These are phyloP conservation scores for Lasiodiplodia gonubiensis DNA, from an alignment of 2,329 filamentous ascomycete genomes.

Conservation along the genomic window DNA sequence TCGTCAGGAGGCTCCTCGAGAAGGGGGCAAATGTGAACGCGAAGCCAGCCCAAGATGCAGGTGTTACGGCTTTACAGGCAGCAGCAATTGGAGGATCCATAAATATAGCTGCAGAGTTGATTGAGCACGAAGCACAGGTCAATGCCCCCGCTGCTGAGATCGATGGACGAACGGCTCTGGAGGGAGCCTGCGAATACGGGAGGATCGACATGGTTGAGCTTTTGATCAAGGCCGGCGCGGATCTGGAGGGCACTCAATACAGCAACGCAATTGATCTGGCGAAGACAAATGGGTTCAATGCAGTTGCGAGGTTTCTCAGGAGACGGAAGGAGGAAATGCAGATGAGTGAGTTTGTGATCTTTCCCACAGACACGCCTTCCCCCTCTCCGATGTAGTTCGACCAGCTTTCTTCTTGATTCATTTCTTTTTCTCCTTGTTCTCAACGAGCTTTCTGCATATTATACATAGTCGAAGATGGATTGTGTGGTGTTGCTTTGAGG, in stretches of 20 bases:
- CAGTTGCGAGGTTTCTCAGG: neutral
- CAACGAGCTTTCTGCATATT: too few species aligned
- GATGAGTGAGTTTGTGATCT: too few species aligned
- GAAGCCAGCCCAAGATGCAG: conserved; percentile 6
- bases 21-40: conserved; percentile 29
- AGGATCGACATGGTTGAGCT: conserved; percentile 39
- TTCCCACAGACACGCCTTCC: too few species aligned
- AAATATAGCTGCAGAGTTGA: conserved; percentile 32
- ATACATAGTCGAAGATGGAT: too few species aligned
- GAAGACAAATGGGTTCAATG: neutral
- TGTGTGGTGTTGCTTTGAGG: too few species aligned
- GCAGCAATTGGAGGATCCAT: conserved; percentile 37
- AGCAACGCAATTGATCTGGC: neutral
- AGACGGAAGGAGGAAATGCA: neutral
- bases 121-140: conserved; percentile 35
- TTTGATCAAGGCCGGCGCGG: conserved; percentile 37
- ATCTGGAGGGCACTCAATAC: neutral
- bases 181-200: conserved; percentile 40
- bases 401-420: too few species aligned
- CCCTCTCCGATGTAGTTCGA: too few species aligned
- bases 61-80: conserved; percentile 38
- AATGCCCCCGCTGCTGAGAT: conserved; percentile 32
- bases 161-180: conserved; percentile 37
- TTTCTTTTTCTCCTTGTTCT: too few species aligned
- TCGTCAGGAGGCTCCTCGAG: conserved; percentile 30